These are phyloP conservation scores for Venturia oleaginea DNA, from an alignment of 2,329 filamentous ascomycete species.

Conservation along the genomic window DNA sequence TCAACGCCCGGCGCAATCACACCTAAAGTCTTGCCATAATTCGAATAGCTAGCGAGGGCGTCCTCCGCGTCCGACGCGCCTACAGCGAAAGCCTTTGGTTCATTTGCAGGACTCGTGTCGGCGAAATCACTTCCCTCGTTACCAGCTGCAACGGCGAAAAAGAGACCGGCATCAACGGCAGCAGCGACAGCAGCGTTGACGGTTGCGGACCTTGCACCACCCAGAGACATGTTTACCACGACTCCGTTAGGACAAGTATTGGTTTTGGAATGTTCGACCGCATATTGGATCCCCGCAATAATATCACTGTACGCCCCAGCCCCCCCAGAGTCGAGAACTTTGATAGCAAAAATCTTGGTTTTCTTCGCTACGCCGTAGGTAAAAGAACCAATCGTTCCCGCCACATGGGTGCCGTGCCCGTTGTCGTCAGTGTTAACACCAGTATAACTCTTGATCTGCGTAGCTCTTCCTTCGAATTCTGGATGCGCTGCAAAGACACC, in stretches of 20 bases:
- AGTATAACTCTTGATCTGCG: constrained; percentile 19
- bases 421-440: constrained; percentile 35
- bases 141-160: constrained; percentile 48
- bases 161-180: constrained; percentile 39
- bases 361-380: constrained; percentile 56
- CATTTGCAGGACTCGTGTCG: constrained; percentile 5
- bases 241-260: constrained; percentile 22
- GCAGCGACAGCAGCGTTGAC: constrained; percentile 43
- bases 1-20: constrained; percentile 13
- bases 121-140: constrained; percentile 27
- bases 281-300: constrained; percentile 1
- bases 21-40: constrained; percentile 13
- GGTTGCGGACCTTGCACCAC: constrained; percentile 34
- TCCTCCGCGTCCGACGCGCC: constrained; percentile 12
- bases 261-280: constrained; percentile 4
- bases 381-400: constrained; percentile 51
- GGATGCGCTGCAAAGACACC: constrained; percentile 22
- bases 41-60: neutral
- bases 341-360: constrained; percentile 47
- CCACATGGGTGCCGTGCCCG: constrained; percentile 56
- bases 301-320: constrained; percentile 23
- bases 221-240: constrained; percentile 49
- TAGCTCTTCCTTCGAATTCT: constrained; percentile 23
- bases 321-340: constrained; percentile 21
- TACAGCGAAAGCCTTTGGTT: constrained; percentile 13